Evolutionary conservation across 495 filamentous ascomycete genomes (phyloP).

Genomic region (Pseudoneurospora amorphoporcata): DNA sequence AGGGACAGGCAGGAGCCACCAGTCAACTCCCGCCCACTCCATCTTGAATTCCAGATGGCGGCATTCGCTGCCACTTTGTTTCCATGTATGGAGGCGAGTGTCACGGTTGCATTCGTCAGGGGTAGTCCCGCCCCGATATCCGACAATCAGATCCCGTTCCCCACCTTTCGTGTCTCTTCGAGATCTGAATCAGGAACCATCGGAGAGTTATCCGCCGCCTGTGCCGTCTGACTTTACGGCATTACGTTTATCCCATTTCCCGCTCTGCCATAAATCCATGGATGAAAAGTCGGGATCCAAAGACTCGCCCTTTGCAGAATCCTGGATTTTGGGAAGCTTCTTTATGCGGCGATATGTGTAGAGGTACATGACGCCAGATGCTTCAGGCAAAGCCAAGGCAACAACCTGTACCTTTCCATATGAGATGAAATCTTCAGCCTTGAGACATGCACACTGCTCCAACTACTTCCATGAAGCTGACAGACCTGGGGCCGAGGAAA

Average conservation of each 20-base stretch:
- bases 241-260: not conserved
- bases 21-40: no score
- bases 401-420: not conserved
- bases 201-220: not conserved
- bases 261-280: not conserved
- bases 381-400: not conserved
- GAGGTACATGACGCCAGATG: not conserved
- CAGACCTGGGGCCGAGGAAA: not conserved
- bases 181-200: not conserved
- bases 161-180: not conserved
- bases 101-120: not conserved
- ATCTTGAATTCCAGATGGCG: not conserved
- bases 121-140: not conserved
- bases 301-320: not conserved
- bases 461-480: not conserved
- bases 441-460: not conserved
- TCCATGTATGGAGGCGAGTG: not conserved
- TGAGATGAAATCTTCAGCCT: not conserved
- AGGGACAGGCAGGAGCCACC: not conserved
- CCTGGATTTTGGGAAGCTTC: no score
- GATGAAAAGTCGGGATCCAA: not conserved
- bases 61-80: not conserved
- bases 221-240: no score
- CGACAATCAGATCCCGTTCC: not conserved
- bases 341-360: not conserved